These are phyloP conservation scores for Arabidopsis arenosa DNA, from an alignment of 345 rosid species.

Conservation along the genomic window DNA sequence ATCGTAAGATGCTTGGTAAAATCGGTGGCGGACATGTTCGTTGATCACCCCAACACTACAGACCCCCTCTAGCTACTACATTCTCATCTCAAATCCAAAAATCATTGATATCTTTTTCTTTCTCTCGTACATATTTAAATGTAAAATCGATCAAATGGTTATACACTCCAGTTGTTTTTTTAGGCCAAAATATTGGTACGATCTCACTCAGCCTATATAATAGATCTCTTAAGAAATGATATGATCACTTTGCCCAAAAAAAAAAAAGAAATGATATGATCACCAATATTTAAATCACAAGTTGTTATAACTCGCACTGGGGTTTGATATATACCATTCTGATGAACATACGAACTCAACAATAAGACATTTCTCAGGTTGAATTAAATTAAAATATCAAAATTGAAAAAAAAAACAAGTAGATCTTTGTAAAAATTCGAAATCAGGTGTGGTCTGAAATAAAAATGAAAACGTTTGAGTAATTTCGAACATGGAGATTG, in stretches of 20 bases:
- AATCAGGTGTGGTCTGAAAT: not conserved
- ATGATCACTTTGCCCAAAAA: not conserved
- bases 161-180: not conserved
- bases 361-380: not conserved
- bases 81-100: constrained; percentile 20
- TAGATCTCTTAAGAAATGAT: not conserved
- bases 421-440: not conserved
- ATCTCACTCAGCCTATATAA: not conserved
- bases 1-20: constrained; percentile 11
- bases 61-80: not conserved
- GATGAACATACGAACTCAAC: constrained; percentile 5
- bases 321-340: constrained; percentile 1
- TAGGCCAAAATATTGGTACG: not conserved
- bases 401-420: not conserved
- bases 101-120: not conserved
- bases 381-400: not conserved
- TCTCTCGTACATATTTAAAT: too few species aligned
- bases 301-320: not conserved
- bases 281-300: not conserved
- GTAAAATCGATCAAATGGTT: constrained; percentile 4
- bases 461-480: not conserved
- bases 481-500: not conserved
- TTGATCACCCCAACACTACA: constrained; percentile 7
- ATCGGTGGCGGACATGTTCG: constrained; percentile 1
- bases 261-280: not conserved